Conservation (phyloP, 768 basidiomycete genomes). For the Mycena latifolia region DNA sequence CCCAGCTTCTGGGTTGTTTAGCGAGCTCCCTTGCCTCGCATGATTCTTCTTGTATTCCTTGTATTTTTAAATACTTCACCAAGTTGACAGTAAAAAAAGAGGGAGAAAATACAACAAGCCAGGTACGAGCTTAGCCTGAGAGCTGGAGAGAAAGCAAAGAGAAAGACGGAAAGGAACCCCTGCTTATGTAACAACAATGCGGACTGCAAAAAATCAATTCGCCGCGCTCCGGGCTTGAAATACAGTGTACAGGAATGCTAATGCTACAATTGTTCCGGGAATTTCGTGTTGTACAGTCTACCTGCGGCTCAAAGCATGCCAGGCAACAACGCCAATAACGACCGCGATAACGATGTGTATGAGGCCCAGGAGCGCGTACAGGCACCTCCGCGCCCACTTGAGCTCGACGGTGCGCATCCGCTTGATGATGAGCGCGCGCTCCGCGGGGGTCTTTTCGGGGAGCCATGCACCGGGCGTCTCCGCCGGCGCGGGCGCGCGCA, state of each 20-base stretch:
- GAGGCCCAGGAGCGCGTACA: conserved; percentile 65
- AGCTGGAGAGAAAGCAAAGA: too few relatives aligned
- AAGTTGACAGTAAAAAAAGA: too few relatives aligned
- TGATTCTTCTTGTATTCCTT: too few relatives aligned
- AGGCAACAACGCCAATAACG: conserved; percentile 21
- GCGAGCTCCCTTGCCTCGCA: too few relatives aligned
- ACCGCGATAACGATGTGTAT: conserved; percentile 2
- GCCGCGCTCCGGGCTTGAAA: neutral
- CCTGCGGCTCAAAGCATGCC: conserved; percentile 4
- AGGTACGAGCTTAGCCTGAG: too few relatives aligned
- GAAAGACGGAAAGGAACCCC: too few relatives aligned
- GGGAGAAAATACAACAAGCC: too few relatives aligned
- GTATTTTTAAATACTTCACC: too few relatives aligned
- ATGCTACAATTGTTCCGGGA: conserved; percentile 4
- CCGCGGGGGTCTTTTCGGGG: conserved; percentile 66
- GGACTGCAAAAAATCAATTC: conserved; percentile 3
- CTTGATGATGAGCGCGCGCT: conserved; percentile 58
- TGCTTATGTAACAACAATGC: too few relatives aligned
- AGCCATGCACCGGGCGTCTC: conserved; percentile 59
- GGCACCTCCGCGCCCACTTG: conserved; percentile 70
- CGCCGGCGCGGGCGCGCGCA: conserved; percentile 55
- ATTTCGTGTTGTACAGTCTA: neutral
- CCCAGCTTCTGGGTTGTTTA: too few relatives aligned
- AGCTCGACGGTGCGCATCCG: conserved; percentile 62
- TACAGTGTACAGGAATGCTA: conserved; percentile 20